Base-by-base conservation (phyloP, 306 rosid species). In the Quercus agrifolia region DNA sequence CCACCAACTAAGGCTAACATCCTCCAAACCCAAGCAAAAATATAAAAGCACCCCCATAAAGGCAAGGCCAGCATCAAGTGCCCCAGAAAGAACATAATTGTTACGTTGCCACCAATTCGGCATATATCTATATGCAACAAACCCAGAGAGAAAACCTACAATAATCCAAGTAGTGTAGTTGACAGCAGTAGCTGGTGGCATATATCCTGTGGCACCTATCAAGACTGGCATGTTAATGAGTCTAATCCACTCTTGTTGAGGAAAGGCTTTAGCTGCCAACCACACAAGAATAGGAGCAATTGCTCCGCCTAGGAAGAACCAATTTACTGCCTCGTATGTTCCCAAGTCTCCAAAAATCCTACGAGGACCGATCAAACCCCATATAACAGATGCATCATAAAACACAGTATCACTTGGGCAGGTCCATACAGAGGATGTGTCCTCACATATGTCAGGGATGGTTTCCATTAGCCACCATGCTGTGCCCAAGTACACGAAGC, bases 381-480 rank as follows among this genome's bases (percentile, higher is more conserved):
- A 95, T 18, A 95, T 88, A 18, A 95, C 99, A 0, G 99, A 95
- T 11, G 99, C 98, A 17, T 95, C 99, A 18, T 92, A 95, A 84
- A 95, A 95, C 4, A 95, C 98, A 0, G 83, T 92, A 82, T 95
- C 99, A 0, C 79, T 2, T 1, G 98, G 99, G 64, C 99, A 95
- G 1, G 95, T 91, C 99, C 99, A 95, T 2, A 89, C 86, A 0
- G 97, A 89, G 54, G 97, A 84, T 10, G 89, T 80, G n/a, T 92
- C 96, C 41, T 82, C 33, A 80, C 98, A 95, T 84, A 95, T 95
- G 77, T 89, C 91, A 0, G 97, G 95, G 69, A 95, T 95, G 67
- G 86, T 88, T 68, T 89, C 97, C 92, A 95, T 85, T 51, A 95
- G 82, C 99, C 99, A 95, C 99, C 98, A 95, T 6, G 99, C 99